phyloP scores from a whole-genome alignment of 352 stramenopile species.

The Elongisporangium undulatum region DNA sequence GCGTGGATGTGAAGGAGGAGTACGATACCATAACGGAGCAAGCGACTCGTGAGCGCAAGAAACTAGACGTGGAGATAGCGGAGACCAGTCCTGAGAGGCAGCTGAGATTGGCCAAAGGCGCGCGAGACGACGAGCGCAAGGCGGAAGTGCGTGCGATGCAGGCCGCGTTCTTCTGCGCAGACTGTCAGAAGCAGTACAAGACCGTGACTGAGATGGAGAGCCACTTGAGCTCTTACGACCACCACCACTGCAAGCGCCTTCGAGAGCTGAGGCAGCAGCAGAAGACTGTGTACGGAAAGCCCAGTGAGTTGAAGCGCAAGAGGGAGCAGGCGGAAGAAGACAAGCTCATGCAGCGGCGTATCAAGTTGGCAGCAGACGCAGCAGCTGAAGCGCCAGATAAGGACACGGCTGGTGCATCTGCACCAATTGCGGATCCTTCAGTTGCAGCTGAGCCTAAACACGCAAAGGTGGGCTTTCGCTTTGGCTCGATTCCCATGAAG shows the following conservation, averaged over 20 bases:
- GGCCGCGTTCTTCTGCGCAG: slow-evolving; percentile 45
- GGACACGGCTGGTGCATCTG: too few relatives aligned
- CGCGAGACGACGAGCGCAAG: slow-evolving; percentile 18
- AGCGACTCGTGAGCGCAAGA: slow-evolving; percentile 46
- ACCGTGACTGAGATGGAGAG: slow-evolving; percentile 68
- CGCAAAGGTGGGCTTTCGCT: too few relatives aligned
- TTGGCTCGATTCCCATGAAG: too few relatives aligned
- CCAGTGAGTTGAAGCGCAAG: too few relatives aligned
- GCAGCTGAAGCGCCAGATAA: too few relatives aligned
- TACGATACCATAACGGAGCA: slow-evolving; percentile 47
- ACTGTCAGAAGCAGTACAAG: slow-evolving; percentile 70
- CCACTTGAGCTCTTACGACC: slow-evolving; percentile 71
- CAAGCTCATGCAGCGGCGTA: too few relatives aligned
- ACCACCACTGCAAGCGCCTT: slow-evolving; percentile 62
- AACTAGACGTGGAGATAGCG: slow-evolving; percentile 36
- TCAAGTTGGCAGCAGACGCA: too few relatives aligned
- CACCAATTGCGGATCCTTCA: too few relatives aligned
- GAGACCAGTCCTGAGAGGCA: slow-evolving; percentile 36
- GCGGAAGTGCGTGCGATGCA: slow-evolving; percentile 37
- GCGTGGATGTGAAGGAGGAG: slow-evolving; percentile 26
- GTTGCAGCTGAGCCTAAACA: too few relatives aligned
- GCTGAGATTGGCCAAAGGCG: slow-evolving; percentile 20
- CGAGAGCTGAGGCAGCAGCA: slow-evolving; percentile 25
- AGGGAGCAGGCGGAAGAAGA: too few relatives aligned
- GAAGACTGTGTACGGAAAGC: slow-evolving; percentile 7